Conservation (phyloP, 306 rosid genomes). For the Cyclanthera cordifolia region DNA sequence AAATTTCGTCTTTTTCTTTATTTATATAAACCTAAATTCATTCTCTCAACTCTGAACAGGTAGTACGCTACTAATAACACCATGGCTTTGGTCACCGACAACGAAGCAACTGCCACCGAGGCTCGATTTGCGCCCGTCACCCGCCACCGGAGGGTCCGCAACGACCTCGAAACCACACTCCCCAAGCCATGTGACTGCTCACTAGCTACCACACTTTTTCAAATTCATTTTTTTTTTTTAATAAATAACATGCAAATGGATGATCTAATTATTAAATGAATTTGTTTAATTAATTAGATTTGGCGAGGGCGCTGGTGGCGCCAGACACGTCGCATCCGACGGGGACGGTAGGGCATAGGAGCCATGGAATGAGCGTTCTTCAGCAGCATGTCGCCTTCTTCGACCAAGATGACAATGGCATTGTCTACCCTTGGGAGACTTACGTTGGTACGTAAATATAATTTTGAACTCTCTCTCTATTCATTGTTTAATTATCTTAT, state of each 20-base stretch:
- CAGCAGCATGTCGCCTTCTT: constrained; percentile 74
- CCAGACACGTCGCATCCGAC: constrained; percentile 57
- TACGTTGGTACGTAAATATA: constrained; percentile 47
- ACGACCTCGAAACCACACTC: constrained; percentile 52
- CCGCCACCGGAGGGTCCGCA: constrained; percentile 45
- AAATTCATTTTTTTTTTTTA: no score
- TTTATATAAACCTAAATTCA: no score
- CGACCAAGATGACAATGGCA: constrained; percentile 66
- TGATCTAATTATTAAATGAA: no score
- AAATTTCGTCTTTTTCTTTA: no score
- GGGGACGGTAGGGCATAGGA: constrained; percentile 55
- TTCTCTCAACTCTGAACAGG: no score
- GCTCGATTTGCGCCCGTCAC: constrained; percentile 50
- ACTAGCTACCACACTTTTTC: no score
- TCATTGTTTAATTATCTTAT: no score
- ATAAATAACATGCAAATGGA: no score
- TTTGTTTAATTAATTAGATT: no score
- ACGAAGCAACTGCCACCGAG: constrained; percentile 46
- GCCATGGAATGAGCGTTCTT: constrained; percentile 52
- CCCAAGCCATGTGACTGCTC: constrained; percentile 71
- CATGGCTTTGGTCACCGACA: constrained; percentile 17
- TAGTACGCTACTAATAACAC: no score
- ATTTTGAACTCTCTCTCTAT: not conserved
- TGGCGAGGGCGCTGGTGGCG: constrained; percentile 61
- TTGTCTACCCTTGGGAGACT: constrained; percentile 87